Evolutionary conservation across 352 stramenopile genomes (phyloP), one percentile per base, ranked within the genome.

Genomic region (Bremia lactucae): DNA sequence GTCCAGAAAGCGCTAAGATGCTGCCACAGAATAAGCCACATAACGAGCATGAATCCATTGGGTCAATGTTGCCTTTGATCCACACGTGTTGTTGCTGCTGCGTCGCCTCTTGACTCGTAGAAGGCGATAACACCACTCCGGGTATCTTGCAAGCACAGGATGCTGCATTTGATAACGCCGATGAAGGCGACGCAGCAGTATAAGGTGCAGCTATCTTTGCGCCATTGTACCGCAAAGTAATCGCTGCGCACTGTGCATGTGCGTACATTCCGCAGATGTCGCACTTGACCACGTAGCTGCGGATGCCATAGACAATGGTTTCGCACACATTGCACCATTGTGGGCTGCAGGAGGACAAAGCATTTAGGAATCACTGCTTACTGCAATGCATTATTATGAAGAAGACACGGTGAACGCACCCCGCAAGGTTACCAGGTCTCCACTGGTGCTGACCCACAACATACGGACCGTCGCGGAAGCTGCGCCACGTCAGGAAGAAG

Each of bases 301-400:
- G 74, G 54, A 89, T 89, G 38, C 77, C 74, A 49, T 87, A 86
- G 47, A 87, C 73, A 36, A 83, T 76, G 15, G 64, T 65, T 34
- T 87, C 62, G 53, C 77, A 89, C 42, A 87, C 65, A 22, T 89
- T 89, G 55, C 77, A 89, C 77, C 77, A 87, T 47, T 86, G 66
- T 18, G 72, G 70, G 1, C 72, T 82, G 42, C n/a, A 23, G n/a
- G 1, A 35, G 16, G 40, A 26, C 19, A 4, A 10, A 47, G 1
- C 19, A 48, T n/a, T n/a, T n/a, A n/a, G n/a, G n/a, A n/a, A n/a
- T n/a, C n/a, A n/a, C n/a, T n/a, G n/a, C n/a, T n/a, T n/a, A n/a
- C n/a, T n/a, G n/a, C n/a, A n/a, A n/a, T n/a, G 26, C 24, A 11
- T 7, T 29, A 36, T 33, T 25, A 14, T 22, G 26, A 18, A 34